A percentile compares a stretch with the other conserved stretches of the same genome.
Evolutionary conservation across 2,329 filamentous ascomycete species (phyloP).

Genomic region (Penicillium nordicum): DNA sequence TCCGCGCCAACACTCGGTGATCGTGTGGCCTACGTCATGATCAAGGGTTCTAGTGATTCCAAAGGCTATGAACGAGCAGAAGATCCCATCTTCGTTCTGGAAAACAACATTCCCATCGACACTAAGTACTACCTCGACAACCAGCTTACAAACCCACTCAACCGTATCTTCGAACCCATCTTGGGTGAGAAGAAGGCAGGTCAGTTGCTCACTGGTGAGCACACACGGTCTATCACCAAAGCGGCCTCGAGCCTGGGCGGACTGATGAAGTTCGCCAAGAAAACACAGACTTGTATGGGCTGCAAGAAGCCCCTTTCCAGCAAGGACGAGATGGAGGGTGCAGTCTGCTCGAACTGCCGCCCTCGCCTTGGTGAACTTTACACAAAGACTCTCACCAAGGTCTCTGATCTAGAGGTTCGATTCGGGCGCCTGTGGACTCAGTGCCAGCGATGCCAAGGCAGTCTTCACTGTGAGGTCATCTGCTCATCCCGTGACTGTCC

Average conservation of each 20-base stretch:
- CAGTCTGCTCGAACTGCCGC: conserved; percentile 82
- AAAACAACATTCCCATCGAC: conserved; percentile 96
- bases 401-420: conserved; percentile 86
- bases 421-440: conserved; percentile 96
- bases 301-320: conserved; percentile 92
- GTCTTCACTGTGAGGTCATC: conserved; percentile 97
- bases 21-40: conserved; percentile 96
- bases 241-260: conserved; percentile 88
- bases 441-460: conserved; percentile 95
- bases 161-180: conserved; percentile 96
- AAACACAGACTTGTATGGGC: conserved; percentile 96
- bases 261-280: conserved; percentile 97
- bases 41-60: conserved; percentile 81
- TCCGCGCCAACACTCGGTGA: conserved; percentile 91
- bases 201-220: conserved; percentile 82
- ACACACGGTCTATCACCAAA: conserved; percentile 91
- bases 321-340: conserved; percentile 75
- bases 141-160: conserved; percentile 89
- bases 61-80: conserved; percentile 98
- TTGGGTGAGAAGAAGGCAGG: conserved; percentile 88
- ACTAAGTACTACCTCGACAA: conserved; percentile 99
- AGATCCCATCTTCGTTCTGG: conserved; percentile 93
- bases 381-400: conserved; percentile 81
- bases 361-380: conserved; percentile 89
- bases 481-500: conserved; percentile 95